These are phyloP conservation scores for Thymus mandschuricus DNA, from an alignment of 257 asterid genomes.

Conservation along the genomic window DNA sequence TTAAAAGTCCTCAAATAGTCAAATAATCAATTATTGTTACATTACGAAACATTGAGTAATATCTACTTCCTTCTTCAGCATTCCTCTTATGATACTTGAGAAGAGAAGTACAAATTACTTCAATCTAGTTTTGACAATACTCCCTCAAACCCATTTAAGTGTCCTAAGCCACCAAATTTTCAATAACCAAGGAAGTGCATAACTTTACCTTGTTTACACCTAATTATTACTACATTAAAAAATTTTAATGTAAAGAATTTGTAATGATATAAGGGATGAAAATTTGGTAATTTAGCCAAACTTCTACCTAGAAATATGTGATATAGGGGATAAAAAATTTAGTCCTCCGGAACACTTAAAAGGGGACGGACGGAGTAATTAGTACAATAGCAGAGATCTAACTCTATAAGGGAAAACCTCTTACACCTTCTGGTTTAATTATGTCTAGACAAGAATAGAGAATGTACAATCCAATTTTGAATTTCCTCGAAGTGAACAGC, in stretches of 20 bases:
- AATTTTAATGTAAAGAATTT: no score
- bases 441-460: background rate
- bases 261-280: no score
- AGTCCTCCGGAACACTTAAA: no score
- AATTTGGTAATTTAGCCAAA: no score
- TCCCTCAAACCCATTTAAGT: no score
- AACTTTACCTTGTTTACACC: no score
- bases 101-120: background rate
- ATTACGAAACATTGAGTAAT: background rate
- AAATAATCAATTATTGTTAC: background rate
- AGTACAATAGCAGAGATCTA: background rate
- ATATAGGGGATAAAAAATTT: no score
- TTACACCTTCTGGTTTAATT: constrained; percentile 2
- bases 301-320: no score
- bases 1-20: background rate
- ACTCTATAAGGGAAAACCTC: background rate
- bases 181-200: no score
- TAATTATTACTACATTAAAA: no score
- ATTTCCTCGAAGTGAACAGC: background rate
- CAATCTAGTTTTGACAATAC: background rate
- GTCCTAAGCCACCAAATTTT: no score
- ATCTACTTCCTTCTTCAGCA: background rate
- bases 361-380: no score
- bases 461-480: background rate
- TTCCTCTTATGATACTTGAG: background rate